Conservation (phyloP, 257 asterid species). For the Cinchona pubescens region DNA sequence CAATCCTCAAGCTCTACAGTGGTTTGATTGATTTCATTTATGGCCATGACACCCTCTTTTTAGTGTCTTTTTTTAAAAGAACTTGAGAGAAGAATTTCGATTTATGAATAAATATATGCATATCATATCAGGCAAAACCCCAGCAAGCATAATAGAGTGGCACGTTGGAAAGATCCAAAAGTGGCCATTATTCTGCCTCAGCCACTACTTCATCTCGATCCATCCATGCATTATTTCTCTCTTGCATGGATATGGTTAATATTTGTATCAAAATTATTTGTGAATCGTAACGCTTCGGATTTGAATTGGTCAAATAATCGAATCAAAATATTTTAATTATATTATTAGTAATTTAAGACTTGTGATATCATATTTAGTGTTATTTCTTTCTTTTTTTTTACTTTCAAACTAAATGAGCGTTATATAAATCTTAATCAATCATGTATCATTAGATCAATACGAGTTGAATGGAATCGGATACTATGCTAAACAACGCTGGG, state of each 20-base stretch:
- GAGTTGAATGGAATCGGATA: no score
- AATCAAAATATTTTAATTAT: no score
- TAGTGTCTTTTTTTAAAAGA: background rate
- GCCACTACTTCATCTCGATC: background rate
- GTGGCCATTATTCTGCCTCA: slow-evolving; percentile 20
- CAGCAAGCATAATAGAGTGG: slow-evolving; percentile 16
- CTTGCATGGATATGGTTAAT: background rate
- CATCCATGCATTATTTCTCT: background rate
- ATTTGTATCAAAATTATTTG: background rate
- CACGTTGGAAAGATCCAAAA: slow-evolving; percentile 24
- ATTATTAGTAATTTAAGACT: no score
- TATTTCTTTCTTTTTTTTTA: no score
- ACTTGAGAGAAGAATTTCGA: background rate
- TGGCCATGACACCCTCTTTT: background rate
- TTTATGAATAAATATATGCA: background rate
- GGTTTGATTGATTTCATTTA: background rate
- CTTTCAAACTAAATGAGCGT: no score
- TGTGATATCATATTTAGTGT: no score
- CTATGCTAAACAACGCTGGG: no score
- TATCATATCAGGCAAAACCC: slow-evolving; percentile 18
- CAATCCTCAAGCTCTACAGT: background rate
- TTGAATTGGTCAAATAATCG: no score
- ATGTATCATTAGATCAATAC: no score
- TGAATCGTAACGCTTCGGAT: background rate
- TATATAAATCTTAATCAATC: no score